Percentiles rank a stretch among this genome's conserved stretches.
phyloP scores from a whole-genome alignment of 1,284 basidiomycete species.

The Coniferiporia weirii region DNA sequence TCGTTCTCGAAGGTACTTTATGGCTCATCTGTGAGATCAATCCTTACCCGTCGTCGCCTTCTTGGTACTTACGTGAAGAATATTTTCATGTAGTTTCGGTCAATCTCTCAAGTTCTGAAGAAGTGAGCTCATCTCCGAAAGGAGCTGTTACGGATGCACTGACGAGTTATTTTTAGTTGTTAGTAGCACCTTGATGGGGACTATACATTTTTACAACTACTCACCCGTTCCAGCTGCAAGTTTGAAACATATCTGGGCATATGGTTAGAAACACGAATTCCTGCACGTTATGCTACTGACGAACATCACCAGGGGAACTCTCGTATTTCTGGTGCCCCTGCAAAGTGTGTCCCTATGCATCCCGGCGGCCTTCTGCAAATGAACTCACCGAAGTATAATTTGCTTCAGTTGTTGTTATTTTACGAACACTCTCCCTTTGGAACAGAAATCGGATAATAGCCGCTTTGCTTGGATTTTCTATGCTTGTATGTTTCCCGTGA shows the following conservation, averaged over 20 bases:
- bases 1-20: slow-evolving; percentile 3
- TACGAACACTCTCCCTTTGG: slow-evolving; percentile 6
- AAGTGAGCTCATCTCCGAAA: not conserved
- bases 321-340: slow-evolving; percentile 7
- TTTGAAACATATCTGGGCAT: slow-evolving; percentile 4
- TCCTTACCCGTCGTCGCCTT: not conserved
- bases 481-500: not conserved
- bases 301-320: not conserved
- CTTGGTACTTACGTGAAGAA: not conserved
- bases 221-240: not conserved
- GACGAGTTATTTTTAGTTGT: slow-evolving; percentile 3
- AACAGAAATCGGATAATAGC: not conserved
- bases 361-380: no score
- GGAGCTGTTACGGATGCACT: not conserved
- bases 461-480: not conserved
- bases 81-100: not conserved
- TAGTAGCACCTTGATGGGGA: not conserved
- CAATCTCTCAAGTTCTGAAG: not conserved
- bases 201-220: not conserved
- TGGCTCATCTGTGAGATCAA: slow-evolving; percentile 2
- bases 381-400: not conserved
- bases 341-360: not conserved
- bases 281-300: not conserved
- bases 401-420: slow-evolving; percentile 2
- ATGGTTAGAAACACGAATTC: not conserved